Conservation (phyloP, 352 stramenopile genomes). For the Globisporangium takayamanum region DNA sequence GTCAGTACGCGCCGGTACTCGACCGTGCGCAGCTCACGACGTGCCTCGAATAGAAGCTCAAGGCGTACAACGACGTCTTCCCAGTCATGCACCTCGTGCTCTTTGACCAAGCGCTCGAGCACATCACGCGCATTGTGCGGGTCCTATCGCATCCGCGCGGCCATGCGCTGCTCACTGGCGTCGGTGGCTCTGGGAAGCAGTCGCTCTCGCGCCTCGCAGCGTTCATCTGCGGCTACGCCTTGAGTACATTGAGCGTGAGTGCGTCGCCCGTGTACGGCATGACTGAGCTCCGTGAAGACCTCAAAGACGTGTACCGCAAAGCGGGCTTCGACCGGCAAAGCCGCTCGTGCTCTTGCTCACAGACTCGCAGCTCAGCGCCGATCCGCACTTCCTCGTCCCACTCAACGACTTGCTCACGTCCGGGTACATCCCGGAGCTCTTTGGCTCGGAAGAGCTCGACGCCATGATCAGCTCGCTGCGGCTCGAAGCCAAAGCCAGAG, state of each 20-base stretch:
- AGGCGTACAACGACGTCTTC: conserved; percentile 90
- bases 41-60: conserved; percentile 59
- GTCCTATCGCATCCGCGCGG: conserved; percentile 72
- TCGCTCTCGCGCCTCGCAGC: conserved; percentile 85
- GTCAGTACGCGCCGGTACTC: conserved; percentile 36
- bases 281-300: conserved; percentile 79
- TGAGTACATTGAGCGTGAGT: conserved; percentile 61
- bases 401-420: conserved; percentile 83
- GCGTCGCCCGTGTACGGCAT: conserved; percentile 57
- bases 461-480: conserved; percentile 71
- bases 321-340: conserved; percentile 76
- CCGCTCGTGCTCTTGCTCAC: conserved; percentile 88
- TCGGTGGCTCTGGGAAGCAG: conserved; percentile 86
- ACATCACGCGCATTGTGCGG: conserved; percentile 84
- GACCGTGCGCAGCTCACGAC: conserved; percentile 48
- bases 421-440: conserved; percentile 78
- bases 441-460: conserved; percentile 85
- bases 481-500: conserved; percentile 75
- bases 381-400: conserved; percentile 84
- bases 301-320: conserved; percentile 88
- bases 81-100: conserved; percentile 91
- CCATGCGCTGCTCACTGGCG: conserved; percentile 82
- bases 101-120: conserved; percentile 89
- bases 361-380: conserved; percentile 70
- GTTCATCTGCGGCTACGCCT: conserved; percentile 77